Base-by-base conservation (phyloP, 148 eudicot species). In the Selenicereus undatus region DNA sequence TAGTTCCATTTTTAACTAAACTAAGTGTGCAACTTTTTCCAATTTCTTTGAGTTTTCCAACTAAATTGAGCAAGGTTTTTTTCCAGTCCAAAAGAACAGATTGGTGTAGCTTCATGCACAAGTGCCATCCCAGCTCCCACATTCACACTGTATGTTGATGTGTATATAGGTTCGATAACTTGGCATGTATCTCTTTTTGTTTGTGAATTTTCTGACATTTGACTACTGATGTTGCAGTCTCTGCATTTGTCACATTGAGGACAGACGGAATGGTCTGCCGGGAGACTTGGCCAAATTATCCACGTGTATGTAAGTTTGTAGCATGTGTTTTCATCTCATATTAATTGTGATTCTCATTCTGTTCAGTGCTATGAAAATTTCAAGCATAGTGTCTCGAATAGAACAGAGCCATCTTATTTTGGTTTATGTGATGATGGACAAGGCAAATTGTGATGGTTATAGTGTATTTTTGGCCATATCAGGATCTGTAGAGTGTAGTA, bases 181-280 rank as follows among this genome's bases (percentile, higher is more conserved):
- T 3, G 13, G 22, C 62, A 56, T 18, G n/a, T 2, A 56, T 11
- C 43, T 42, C 21, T 56, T 22, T 8, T 48, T 39, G 32, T 43
- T n/a, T 39, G 58, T 70, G 17, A n/a, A 10, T 39, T 21, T 39
- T 22, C 75, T 73, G 75, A 39, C 26, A 24, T 11, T 68, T 21
- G 8, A 70, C 42, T 24, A 43, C 73, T 65, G 58, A 74, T 77
- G 50, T 76, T 81, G 73, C 83, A 84, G 86, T 80, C 83, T 11
- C 54, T 81, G 78, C 29, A 81, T 51, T 74, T 84, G 62, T 77
- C 81, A 45, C 43, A 26, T n/a, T 80, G 75, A 81, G 73, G 78
- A 81, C 27, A 69, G 17, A 48, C 10, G 7, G 26, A 6, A 54
- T 56, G 75, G 29, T 79, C 29, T 60, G 21, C 56, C 51, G 52